Evolutionary conservation across 2,329 filamentous ascomycete species (phyloP).

Genomic region (Berkeleyomyces basicola): DNA sequence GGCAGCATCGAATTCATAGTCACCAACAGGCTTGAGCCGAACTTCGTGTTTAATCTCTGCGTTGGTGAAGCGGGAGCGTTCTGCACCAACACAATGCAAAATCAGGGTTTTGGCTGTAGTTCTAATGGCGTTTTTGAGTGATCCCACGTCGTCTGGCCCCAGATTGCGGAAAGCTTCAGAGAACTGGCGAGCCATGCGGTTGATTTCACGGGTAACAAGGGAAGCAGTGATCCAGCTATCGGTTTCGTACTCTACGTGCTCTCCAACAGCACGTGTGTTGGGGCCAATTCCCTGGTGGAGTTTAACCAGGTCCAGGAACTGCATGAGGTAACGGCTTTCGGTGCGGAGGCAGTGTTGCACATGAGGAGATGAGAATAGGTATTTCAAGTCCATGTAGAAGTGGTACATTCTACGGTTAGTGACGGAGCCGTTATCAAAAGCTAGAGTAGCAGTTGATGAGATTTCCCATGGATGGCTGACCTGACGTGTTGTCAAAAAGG

Average conservation of each 20-base stretch:
- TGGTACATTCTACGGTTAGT: constrained; percentile 94
- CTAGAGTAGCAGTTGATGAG: constrained; percentile 67
- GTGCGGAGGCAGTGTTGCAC: constrained; percentile 71
- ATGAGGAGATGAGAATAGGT: constrained; percentile 73
- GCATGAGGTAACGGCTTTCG: constrained; percentile 75
- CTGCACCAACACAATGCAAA: constrained; percentile 74
- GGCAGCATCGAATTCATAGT: constrained; percentile 62
- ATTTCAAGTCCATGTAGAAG: constrained; percentile 89
- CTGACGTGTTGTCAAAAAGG: constrained; percentile 88
- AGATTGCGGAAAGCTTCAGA: constrained; percentile 68
- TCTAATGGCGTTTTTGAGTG: constrained; percentile 55
- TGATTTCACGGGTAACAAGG: constrained; percentile 86
- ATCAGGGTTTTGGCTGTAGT: constrained; percentile 71
- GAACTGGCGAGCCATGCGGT: constrained; percentile 75
- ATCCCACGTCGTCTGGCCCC: constrained; percentile 43
- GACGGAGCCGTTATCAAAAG: constrained; percentile 86
- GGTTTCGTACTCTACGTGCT: constrained; percentile 96
- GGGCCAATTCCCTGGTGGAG: constrained; percentile 95
- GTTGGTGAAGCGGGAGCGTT: constrained; percentile 68
- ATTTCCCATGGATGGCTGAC: constrained; percentile 88
- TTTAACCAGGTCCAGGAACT: constrained; percentile 91
- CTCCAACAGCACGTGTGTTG: constrained; percentile 74
- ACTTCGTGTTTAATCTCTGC: constrained; percentile 79
- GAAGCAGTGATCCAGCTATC: constrained; percentile 97
- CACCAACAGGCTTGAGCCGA: constrained; percentile 58